phyloP scores from a whole-genome alignment of 768 basidiomycete species.

The Mycena olivaceomarginata region DNA sequence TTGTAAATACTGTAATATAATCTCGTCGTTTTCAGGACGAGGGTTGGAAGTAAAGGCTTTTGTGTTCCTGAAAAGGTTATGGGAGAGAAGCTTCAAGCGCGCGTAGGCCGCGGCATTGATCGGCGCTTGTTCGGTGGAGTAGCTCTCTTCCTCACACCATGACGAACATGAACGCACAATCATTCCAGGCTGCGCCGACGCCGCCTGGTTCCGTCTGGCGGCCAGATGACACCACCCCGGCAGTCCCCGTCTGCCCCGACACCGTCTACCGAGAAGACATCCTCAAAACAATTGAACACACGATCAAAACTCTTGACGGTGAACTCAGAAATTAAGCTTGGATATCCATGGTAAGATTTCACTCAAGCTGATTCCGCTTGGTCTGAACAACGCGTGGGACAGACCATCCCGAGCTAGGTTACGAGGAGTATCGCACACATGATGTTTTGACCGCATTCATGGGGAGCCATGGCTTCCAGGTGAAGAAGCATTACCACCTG shows the following conservation, averaged over 20 bases:
- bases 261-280: slow-evolving; percentile 74
- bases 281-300: slow-evolving; percentile 74
- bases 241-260: slow-evolving; percentile 47
- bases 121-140: not conserved
- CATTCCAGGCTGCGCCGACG: slow-evolving; percentile 14
- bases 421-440: slow-evolving; percentile 84
- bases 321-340: slow-evolving; percentile 78
- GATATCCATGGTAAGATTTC: slow-evolving; percentile 79
- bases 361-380: not conserved
- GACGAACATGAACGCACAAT: slow-evolving; percentile 17
- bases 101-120: too few species aligned
- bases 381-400: slow-evolving; percentile 10
- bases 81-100: too few species aligned
- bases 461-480: slow-evolving; percentile 78
- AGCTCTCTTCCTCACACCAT: slow-evolving; percentile 2
- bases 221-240: slow-evolving; percentile 44
- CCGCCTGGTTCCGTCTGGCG: slow-evolving; percentile 36
- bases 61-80: too few species aligned
- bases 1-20: not conserved
- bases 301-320: slow-evolving; percentile 70
- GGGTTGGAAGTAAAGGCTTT: too few species aligned
- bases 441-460: slow-evolving; percentile 83
- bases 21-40: not conserved
- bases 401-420: slow-evolving; percentile 85
- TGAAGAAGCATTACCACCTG: slow-evolving; percentile 76